Conservation (phyloP, 169 alveolate species). For the Eimeria maxima region DNA sequence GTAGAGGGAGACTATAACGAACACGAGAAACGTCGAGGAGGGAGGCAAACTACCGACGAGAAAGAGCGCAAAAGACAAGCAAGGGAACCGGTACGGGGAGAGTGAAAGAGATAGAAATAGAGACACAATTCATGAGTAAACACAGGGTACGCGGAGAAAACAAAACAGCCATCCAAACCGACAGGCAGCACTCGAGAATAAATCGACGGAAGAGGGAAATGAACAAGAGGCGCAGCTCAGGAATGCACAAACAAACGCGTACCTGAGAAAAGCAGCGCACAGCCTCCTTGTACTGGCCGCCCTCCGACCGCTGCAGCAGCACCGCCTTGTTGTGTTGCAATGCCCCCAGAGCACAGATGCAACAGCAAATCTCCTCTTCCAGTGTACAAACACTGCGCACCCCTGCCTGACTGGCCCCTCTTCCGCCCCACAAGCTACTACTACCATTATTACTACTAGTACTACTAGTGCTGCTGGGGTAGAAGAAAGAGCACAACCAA, state of each 20-base stretch:
- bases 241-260: background rate
- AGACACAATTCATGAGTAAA: too few species aligned
- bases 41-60: background rate
- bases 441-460: background rate
- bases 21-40: background rate
- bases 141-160: too few species aligned
- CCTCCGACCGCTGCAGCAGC: slow-evolving; percentile 11
- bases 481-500: slow-evolving; percentile 26
- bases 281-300: slow-evolving; percentile 4
- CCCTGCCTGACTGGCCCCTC: background rate
- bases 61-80: background rate
- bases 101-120: background rate
- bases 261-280: slow-evolving; percentile 8
- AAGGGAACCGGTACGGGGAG: background rate
- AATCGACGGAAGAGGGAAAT: too few species aligned
- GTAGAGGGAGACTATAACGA: background rate
- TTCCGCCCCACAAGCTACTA: slow-evolving; percentile 51
- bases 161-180: too few species aligned
- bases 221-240: too few species aligned
- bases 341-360: slow-evolving; percentile 10
- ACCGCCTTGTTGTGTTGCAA: slow-evolving; percentile 47
- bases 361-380: slow-evolving; percentile 50
- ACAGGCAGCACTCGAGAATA: too few species aligned
- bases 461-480: slow-evolving; percentile 12
- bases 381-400: slow-evolving; percentile 1